Evolutionary conservation across 2,329 filamentous ascomycete genomes (phyloP).

Genomic region (Aspergillus phoenicis): DNA sequence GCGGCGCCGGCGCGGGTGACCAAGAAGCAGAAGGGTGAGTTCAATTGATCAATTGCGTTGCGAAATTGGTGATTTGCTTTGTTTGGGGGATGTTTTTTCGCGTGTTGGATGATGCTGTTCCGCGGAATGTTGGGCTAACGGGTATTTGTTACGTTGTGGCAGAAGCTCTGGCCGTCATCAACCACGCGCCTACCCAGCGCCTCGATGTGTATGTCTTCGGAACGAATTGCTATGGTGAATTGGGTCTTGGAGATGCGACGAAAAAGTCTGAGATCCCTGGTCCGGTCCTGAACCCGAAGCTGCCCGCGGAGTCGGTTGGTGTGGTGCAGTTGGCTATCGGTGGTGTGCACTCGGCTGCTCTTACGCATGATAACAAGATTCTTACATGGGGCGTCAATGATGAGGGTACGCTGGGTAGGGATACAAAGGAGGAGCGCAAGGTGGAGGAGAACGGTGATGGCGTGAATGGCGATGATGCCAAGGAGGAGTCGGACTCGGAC

Average conservation of each 20-base stretch:
- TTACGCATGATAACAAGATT: constrained; percentile 77
- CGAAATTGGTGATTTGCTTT: background rate
- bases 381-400: constrained; percentile 90
- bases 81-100: background rate
- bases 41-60: background rate
- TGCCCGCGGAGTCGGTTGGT: constrained; percentile 57
- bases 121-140: background rate
- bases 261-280: constrained; percentile 67
- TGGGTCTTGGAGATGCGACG: constrained; percentile 71
- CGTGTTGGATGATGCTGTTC: background rate
- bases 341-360: constrained; percentile 75
- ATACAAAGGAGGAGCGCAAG: constrained; percentile 58
- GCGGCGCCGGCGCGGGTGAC: constrained; percentile 2
- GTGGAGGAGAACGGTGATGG: constrained; percentile 57
- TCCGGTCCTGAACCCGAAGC: constrained; percentile 66
- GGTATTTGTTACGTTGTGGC: background rate
- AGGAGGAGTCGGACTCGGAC: constrained; percentile 42
- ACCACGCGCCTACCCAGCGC: constrained; percentile 57
- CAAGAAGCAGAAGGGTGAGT: constrained; percentile 15
- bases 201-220: constrained; percentile 80
- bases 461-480: constrained; percentile 20
- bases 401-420: constrained; percentile 73
- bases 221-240: constrained; percentile 73
- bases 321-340: constrained; percentile 61
- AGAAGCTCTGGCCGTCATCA: constrained; percentile 11